phyloP scores from a whole-genome alignment of 768 basidiomycete genomes.

The Lactarius pseudohatsudake region DNA sequence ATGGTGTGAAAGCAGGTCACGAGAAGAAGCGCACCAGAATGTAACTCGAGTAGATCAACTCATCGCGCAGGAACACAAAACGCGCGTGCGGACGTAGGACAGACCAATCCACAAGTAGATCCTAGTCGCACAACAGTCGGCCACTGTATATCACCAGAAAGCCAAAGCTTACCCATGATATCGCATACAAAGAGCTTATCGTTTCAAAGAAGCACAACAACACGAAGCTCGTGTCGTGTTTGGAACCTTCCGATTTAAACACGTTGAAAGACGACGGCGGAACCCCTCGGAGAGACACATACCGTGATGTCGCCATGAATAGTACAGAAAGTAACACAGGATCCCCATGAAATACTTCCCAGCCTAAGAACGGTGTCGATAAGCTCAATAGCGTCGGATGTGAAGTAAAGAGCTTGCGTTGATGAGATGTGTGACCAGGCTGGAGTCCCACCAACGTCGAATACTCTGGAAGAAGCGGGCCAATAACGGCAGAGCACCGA shows the following conservation, averaged over 20 bases:
- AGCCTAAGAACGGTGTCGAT: slow-evolving; percentile 47
- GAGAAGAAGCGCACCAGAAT: slow-evolving; percentile 47
- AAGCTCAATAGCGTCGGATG: slow-evolving; percentile 1
- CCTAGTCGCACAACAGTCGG: slow-evolving; percentile 44
- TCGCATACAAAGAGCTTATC: slow-evolving; percentile 67
- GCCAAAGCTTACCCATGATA: slow-evolving; percentile 63
- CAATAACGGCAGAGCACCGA: slow-evolving; percentile 66
- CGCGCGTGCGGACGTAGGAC: slow-evolving; percentile 57
- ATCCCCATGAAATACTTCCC: slow-evolving; percentile 82
- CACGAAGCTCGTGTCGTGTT: slow-evolving; percentile 52
- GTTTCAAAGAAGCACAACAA: slow-evolving; percentile 67
- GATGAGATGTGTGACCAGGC: slow-evolving; percentile 72
- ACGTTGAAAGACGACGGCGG: background rate
- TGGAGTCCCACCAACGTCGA: slow-evolving; percentile 82
- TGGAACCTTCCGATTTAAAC: slow-evolving; percentile 35
- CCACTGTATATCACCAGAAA: background rate
- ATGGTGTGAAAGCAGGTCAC: background rate
- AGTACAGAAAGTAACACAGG: slow-evolving; percentile 65
- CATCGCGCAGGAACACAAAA: slow-evolving; percentile 65
- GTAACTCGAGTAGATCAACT: slow-evolving; percentile 69
- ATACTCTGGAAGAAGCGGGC: slow-evolving; percentile 84
- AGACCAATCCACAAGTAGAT: slow-evolving; percentile 91
- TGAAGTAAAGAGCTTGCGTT: slow-evolving; percentile 55
- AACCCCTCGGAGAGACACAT: slow-evolving; percentile 13
- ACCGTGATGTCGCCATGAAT: slow-evolving; percentile 74